Conservation (phyloP, 257 asterid species). For the Capsicum chinense region DNA sequence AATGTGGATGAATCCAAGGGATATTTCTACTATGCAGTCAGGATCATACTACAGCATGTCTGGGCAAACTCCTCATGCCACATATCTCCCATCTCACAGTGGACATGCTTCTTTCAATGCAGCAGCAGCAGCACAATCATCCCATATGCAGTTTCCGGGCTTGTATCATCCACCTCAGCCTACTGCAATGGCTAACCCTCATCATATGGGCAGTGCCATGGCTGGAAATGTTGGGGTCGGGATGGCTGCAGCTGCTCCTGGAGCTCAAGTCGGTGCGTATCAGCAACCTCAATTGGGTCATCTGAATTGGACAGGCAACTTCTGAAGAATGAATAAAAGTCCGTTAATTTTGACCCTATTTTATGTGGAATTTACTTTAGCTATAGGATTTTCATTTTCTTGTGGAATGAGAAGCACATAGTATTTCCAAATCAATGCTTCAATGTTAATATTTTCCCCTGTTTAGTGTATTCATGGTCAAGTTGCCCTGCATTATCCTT, state of each 20-base stretch:
- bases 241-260: constrained; percentile 78
- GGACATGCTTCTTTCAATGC: constrained; percentile 83
- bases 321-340: constrained; percentile 44
- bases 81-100: constrained; percentile 78
- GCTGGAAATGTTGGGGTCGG: constrained; percentile 83
- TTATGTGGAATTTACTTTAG: constrained; percentile 33
- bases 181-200: constrained; percentile 71
- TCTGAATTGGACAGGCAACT: constrained; percentile 83
- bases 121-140: constrained; percentile 76
- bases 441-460: background rate
- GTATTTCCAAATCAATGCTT: constrained; percentile 18
- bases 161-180: constrained; percentile 69
- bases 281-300: constrained; percentile 96
- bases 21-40: constrained; percentile 67
- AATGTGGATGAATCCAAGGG: constrained; percentile 91
- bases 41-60: constrained; percentile 83
- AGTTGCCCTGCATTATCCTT: background rate
- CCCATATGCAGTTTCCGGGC: constrained; percentile 93
- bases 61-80: constrained; percentile 79
- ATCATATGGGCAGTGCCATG: constrained; percentile 74
- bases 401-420: constrained; percentile 38
- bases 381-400: constrained; percentile 53
- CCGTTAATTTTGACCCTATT: constrained; percentile 17
- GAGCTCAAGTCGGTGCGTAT: constrained; percentile 80
- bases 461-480: background rate